Evolutionary conservation across 2,329 filamentous ascomycete species (phyloP).

Genomic region (Lecanicillium sp.): DNA sequence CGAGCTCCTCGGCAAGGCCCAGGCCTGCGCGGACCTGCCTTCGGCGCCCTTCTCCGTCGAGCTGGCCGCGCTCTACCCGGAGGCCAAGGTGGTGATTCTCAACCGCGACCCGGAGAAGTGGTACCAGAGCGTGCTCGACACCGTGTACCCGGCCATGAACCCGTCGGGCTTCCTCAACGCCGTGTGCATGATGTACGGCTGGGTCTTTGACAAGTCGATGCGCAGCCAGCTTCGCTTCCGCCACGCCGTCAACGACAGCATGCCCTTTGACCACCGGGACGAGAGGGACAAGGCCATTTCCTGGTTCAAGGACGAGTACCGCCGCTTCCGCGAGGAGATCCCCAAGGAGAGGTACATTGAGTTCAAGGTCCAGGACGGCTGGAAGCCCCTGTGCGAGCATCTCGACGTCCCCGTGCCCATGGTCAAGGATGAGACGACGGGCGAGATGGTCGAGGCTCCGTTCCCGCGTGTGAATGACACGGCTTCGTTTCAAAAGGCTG

Average conservation of each 20-base stretch:
- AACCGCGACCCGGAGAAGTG: conserved; percentile 31
- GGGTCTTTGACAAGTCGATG: conserved; percentile 17
- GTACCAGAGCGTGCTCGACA: conserved; percentile 23
- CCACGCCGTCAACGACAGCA: conserved; percentile 15
- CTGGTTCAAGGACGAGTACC: conserved; percentile 29
- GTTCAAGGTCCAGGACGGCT: conserved; percentile 30
- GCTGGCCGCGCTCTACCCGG: conserved; percentile 24
- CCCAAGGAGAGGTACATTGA: conserved; percentile 27
- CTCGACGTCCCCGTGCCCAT: conserved; percentile 28
- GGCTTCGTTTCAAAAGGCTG: too few species aligned
- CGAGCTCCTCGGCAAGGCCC: conserved; percentile 33
- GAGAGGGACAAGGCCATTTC: conserved; percentile 29
- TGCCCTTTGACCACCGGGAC: conserved; percentile 18
- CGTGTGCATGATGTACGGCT: conserved; percentile 24
- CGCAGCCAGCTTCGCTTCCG: conserved; percentile 19
- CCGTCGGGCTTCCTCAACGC: conserved; percentile 11
- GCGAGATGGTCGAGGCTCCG: conserved; percentile 10
- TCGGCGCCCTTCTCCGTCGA: conserved; percentile 41
- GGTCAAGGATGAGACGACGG: conserved; percentile 19
- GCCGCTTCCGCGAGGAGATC: conserved; percentile 27
- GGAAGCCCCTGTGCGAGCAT: conserved; percentile 30
- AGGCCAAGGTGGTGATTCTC: conserved; percentile 31
- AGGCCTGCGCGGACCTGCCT: conserved; percentile 49
- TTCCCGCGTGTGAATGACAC: conserved; percentile 14
- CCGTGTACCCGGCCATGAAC: conserved; percentile 13